Evolutionary conservation across 345 rosid genomes (phyloP), one percentile per base, ranked within the genome.

Genomic region (Kandelia obovata): DNA sequence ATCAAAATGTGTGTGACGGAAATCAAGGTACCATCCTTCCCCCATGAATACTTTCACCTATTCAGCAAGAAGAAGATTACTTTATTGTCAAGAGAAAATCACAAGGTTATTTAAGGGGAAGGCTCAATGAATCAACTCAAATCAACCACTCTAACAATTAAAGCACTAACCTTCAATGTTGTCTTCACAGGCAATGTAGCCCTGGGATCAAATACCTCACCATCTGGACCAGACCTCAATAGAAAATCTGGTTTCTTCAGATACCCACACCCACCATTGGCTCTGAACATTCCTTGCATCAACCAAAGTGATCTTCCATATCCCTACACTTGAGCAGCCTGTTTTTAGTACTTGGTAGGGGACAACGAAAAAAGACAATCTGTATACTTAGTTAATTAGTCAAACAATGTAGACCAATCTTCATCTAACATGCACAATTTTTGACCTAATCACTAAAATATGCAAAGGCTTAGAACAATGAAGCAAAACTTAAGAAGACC

Each of bases 211-310:
- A 90, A 90, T 16, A 90, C 69, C 62, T 84, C 86, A 2, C 74
- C 74, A 53, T 71, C 10, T 4, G 75, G 75, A 71, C 72, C 75
- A 2, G 87, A 23, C n/a, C 74, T 75, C 68, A 90, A 55, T 2
- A 92, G 79, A 72, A 92, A 77, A 65, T 84, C 85, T 2, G 98
- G 97, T 73, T 90, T 92, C 80, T 90, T 90, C 58, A 92, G 77
- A 75, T 85, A 92, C 17, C 98, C 98, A 68, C 98, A 90, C 69
- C 97, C 93, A 58, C 98, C 97, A 63, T 92, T 92, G 53, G 88
- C 93, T 81, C 75, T 87, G 79, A 87, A 92, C 97, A 93, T 90
- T 66, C 97, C 98, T 20, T 89, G 97, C 98, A 93, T 91, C 82
- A 86, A 58, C 96, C 97, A 87, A 30, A 93, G 78, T 68, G 92